A percentile compares a stretch with the other conserved stretches of the same genome.
Conservation (phyloP, 495 filamentous ascomycete species). For the Podospora pseudoanserina region DNA sequence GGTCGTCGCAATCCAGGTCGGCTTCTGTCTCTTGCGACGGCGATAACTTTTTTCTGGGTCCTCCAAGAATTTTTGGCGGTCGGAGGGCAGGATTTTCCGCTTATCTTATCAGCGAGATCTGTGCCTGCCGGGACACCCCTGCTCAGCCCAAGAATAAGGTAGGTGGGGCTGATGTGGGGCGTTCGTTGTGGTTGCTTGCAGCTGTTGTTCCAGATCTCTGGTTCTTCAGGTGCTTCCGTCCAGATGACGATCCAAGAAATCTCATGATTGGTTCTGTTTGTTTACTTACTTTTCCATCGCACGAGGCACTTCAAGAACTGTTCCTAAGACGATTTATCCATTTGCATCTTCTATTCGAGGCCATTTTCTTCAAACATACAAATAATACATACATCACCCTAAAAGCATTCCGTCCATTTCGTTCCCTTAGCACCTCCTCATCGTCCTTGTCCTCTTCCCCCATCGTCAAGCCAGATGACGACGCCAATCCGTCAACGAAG, state of each 20-base stretch:
- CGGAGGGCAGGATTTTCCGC: conserved; percentile 18
- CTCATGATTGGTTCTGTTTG: background rate
- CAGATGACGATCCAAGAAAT: background rate
- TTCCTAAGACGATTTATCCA: background rate
- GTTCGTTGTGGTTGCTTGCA: conserved; percentile 19
- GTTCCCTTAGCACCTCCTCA: background rate
- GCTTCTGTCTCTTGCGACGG: conserved; percentile 5
- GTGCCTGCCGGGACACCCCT: conserved; percentile 6
- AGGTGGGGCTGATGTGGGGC: conserved; percentile 14
- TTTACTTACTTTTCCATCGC: background rate
- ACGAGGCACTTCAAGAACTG: background rate
- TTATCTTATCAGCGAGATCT: conserved; percentile 20
- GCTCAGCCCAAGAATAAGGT: conserved; percentile 8
- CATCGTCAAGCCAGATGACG: background rate
- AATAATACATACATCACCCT: conserved; percentile 15
- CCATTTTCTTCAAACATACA: background rate
- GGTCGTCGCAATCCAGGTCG: conserved; percentile 5
- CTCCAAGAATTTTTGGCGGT: conserved; percentile 28
- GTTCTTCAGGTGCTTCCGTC: background rate
- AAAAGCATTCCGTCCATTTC: background rate
- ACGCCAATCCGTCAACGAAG: background rate
- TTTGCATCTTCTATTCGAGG: background rate
- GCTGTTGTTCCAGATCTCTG: conserved; percentile 17
- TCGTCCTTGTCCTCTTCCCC: background rate
- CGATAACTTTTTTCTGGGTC: conserved; percentile 10